phyloP scores from a whole-genome alignment of 2,329 filamentous ascomycete genomes.

The Lasiodiplodia theobromae region DNA sequence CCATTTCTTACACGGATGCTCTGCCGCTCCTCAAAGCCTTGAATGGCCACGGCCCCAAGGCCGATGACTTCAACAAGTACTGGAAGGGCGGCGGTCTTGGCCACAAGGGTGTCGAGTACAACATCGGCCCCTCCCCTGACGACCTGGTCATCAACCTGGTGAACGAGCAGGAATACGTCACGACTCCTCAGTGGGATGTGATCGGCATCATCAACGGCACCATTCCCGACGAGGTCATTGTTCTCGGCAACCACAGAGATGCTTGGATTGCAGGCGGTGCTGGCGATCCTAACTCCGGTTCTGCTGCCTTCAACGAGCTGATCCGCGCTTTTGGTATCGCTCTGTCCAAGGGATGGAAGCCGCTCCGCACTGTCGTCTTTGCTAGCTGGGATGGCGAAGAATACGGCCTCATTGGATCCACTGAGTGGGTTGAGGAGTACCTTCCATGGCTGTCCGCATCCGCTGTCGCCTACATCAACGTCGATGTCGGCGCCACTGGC shows the following conservation, averaged over 20 bases:
- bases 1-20: conserved; percentile 87
- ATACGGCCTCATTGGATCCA: conserved; percentile 84
- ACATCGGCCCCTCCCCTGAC: conserved; percentile 81
- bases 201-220: conserved; percentile 92
- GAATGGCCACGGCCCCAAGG: conserved; percentile 84
- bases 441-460: conserved; percentile 78
- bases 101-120: conserved; percentile 85
- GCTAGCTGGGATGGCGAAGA: conserved; percentile 75
- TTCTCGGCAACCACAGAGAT: conserved; percentile 92
- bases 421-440: conserved; percentile 93
- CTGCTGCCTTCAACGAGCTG: conserved; percentile 79
- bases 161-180: conserved; percentile 59
- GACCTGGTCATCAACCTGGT: conserved; percentile 61
- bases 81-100: conserved; percentile 78
- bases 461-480: conserved; percentile 83
- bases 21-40: conserved; percentile 87
- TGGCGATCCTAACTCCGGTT: conserved; percentile 83
- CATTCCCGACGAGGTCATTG: conserved; percentile 81
- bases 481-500: conserved; percentile 77
- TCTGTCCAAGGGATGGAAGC: conserved; percentile 77
- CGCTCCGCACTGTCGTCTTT: conserved; percentile 88
- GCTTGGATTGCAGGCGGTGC: conserved; percentile 86
- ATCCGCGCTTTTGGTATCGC: conserved; percentile 77
- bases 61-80: conserved; percentile 72
- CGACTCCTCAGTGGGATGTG: conserved; percentile 69